These are phyloP conservation scores for Nidula microcarpa DNA, from an alignment of 768 basidiomycete genomes.

Conservation along the genomic window DNA sequence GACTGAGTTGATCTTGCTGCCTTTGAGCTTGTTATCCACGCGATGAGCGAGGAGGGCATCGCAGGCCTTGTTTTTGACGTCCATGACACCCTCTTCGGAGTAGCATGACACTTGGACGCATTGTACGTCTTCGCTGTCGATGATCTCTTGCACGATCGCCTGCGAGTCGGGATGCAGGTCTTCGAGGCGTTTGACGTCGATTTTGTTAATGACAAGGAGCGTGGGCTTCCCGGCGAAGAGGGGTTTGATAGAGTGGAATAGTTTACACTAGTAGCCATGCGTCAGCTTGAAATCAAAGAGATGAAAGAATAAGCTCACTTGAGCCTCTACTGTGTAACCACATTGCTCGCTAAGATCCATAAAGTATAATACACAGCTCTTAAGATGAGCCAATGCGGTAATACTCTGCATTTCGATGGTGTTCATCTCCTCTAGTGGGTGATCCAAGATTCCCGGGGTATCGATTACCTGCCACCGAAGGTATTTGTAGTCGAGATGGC, in stretches of 20 bases:
- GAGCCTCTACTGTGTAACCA: conserved; percentile 95
- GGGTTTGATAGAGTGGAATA: conserved; percentile 99
- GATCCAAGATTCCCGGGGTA: conserved; percentile 97
- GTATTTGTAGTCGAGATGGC: conserved; percentile 99
- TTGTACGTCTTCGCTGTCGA: conserved; percentile 65
- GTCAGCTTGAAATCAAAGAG: neutral
- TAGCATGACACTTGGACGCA: conserved; percentile 88
- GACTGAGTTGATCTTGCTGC: conserved; percentile 87
- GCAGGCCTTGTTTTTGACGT: conserved; percentile 92
- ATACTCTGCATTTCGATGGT: conserved; percentile 99
- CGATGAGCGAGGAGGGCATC: conserved; percentile 93
- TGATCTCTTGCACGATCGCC: conserved; percentile 84
- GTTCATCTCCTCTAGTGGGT: conserved; percentile 99
- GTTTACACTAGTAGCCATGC: conserved; percentile 67
- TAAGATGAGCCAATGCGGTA: conserved; percentile 94
- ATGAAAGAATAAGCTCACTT: conserved; percentile 46
- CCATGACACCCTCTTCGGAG: conserved; percentile 97
- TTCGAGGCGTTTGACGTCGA: conserved; percentile 86
- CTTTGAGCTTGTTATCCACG: conserved; percentile 92
- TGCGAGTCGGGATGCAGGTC: conserved; percentile 77
- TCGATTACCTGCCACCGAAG: conserved; percentile 99
- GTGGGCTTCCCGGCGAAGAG: conserved; percentile 93
- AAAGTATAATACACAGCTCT: conserved; percentile 93
- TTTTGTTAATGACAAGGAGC: conserved; percentile 96
- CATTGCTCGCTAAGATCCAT: conserved; percentile 99